Percentiles rank a stretch among this genome's conserved stretches.
phyloP scores from a whole-genome alignment of 441 rosid species.

The Erodium trifolium region DNA sequence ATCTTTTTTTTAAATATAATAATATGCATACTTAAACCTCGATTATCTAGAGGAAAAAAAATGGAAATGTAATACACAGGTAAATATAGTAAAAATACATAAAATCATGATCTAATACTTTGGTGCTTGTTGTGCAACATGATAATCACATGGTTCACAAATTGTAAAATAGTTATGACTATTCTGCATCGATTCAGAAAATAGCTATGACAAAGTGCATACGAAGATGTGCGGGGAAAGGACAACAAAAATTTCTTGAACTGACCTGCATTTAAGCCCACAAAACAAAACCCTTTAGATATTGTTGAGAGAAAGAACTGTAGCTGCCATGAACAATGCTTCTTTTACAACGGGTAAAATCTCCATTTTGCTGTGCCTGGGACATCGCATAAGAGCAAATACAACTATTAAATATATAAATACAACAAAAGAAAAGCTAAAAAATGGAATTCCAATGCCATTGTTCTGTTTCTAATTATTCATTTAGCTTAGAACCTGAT shows the following conservation, averaged over 20 bases:
- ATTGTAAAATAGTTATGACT: too few relatives aligned
- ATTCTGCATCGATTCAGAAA: too few relatives aligned
- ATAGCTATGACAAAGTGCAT: too few relatives aligned
- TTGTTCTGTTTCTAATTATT: background rate
- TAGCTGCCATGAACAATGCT: slow-evolving; percentile 62
- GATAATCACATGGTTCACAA: background rate
- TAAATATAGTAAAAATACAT: too few relatives aligned
- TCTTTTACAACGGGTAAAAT: slow-evolving; percentile 57
- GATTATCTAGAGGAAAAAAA: too few relatives aligned
- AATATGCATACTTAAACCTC: too few relatives aligned
- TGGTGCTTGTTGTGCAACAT: background rate
- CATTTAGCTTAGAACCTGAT: background rate
- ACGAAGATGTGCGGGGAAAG: too few relatives aligned
- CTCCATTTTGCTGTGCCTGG: slow-evolving; percentile 45
- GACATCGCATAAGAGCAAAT: background rate
- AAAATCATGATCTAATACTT: too few relatives aligned
- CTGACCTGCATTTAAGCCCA: too few relatives aligned
- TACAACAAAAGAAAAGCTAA: background rate
- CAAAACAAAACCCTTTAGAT: slow-evolving; percentile 9
- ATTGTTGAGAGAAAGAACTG: slow-evolving; percentile 30
- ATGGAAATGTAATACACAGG: too few relatives aligned
- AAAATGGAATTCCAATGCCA: background rate
- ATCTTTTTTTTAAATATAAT: too few relatives aligned
- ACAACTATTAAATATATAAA: background rate
- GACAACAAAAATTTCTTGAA: too few relatives aligned